Evolutionary conservation across 768 basidiomycete species (phyloP).

Genomic region (Panaeolus papilionaceus): DNA sequence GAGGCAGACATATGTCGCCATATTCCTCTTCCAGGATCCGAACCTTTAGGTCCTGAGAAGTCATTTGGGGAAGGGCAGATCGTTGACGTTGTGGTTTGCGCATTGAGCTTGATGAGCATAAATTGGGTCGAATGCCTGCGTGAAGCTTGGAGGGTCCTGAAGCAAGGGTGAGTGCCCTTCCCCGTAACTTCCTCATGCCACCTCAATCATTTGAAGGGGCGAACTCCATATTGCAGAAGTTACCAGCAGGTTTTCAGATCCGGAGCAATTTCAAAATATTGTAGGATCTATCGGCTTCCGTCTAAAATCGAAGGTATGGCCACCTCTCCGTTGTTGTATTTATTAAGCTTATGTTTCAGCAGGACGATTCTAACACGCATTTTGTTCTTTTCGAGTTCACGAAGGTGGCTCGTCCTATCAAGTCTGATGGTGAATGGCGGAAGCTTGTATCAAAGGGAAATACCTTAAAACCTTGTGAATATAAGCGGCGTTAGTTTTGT

Average conservation of each 20-base stretch:
- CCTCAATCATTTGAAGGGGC: conserved; percentile 55
- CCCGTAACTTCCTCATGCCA: conserved; percentile 30
- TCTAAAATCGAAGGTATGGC: conserved; percentile 66
- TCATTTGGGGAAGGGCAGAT: conserved; percentile 70
- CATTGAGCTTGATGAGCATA: conserved; percentile 94
- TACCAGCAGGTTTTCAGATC: conserved; percentile 76
- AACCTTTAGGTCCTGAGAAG: conserved; percentile 45
- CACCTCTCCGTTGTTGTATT: too few relatives aligned
- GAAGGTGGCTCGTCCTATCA: conserved; percentile 57
- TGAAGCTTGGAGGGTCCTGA: conserved; percentile 90
- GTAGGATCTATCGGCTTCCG: conserved; percentile 77
- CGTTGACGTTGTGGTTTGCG: conserved; percentile 92
- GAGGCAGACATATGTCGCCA: conserved; percentile 88
- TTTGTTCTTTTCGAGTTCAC: conserved; percentile 85
- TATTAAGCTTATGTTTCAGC: conserved; percentile 14
- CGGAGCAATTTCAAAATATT: conserved; percentile 70
- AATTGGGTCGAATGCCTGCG: conserved; percentile 94
- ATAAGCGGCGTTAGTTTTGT: conserved; percentile 75
- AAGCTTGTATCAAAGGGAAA: conserved; percentile 56
- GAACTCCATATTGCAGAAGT: conserved; percentile 91
- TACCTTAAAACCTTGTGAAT: conserved; percentile 89
- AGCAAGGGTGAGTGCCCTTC: conserved; percentile 68
- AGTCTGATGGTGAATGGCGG: conserved; percentile 65
- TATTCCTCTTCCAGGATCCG: conserved; percentile 87
- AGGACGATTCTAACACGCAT: conserved; percentile 87